Conservation (phyloP, 169 alveolate genomes). For the Fabrea salina region DNA sequence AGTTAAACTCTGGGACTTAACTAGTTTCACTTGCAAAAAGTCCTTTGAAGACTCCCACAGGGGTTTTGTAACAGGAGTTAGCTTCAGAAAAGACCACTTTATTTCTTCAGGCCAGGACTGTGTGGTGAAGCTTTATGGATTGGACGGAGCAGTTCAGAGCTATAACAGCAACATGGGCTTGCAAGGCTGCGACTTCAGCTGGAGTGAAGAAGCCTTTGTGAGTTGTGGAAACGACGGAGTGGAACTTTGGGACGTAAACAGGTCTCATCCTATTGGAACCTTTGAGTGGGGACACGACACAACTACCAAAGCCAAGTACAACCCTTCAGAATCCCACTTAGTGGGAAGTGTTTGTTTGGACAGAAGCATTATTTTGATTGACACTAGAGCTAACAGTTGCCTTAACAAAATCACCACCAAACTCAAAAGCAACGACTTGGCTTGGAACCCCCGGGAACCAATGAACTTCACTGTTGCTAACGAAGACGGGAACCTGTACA, state of each 20-base stretch:
- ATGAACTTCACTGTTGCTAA: constrained; percentile 95
- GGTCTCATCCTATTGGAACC: constrained; percentile 81
- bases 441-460: constrained; percentile 99
- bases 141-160: neutral
- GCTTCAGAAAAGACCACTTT: constrained; percentile 46
- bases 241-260: constrained; percentile 88
- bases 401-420: constrained; percentile 84
- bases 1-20: constrained; percentile 92
- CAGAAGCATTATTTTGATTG: constrained; percentile 89
- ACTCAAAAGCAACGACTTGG: constrained; percentile 90
- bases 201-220: constrained; percentile 47
- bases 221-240: constrained; percentile 92
- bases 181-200: neutral
- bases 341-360: constrained; percentile 83
- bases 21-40: constrained; percentile 78
- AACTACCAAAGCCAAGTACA: constrained; percentile 88
- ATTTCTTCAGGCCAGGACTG: constrained; percentile 16
- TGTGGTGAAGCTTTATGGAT: constrained; percentile 18
- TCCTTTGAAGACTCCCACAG: constrained; percentile 89
- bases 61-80: constrained; percentile 91
- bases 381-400: constrained; percentile 89
- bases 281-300: constrained; percentile 88
- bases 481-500: constrained; percentile 96
- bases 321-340: constrained; percentile 88
- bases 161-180: neutral